Evolutionary conservation across 108 stramenopile genomes (phyloP), one percentile per base, ranked within the genome.

Genomic region (Skeletonema costatum): DNA sequence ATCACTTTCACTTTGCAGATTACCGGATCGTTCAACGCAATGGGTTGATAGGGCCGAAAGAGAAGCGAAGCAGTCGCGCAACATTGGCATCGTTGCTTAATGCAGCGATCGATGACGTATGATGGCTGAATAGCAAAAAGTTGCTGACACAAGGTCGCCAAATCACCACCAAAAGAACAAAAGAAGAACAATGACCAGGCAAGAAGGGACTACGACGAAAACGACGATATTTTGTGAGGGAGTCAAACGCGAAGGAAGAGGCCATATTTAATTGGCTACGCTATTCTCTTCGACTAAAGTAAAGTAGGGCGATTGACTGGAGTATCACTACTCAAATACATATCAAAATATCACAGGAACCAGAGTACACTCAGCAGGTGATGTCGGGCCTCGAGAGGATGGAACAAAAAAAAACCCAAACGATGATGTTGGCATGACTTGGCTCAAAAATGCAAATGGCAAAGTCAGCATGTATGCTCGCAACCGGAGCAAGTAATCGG

Each of bases 351-450:
- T n/a, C n/a, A n/a, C n/a, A n/a, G n/a, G n/a, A n/a, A n/a, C n/a
- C 44, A 46, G 16, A 46, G 3, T n/a, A n/a, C 2, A 46, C n/a
- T 46, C 14, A 46, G 16, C 14, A 46, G 16, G 16, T 46, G 0
- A 2, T n/a, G 44, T 46, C 44, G n/a, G n/a, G n/a, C n/a, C n/a
- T 16, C 44, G 4, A 46, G 17, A 25, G 29, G n/a, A 31, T 60
- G 31, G 31, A 60, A 60, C 12, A 39, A 12, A 25, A n/a, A n/a
- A n/a, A n/a, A n/a, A n/a, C n/a, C n/a, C n/a, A n/a, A n/a, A n/a
- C 14, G 60, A 60, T 25, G 60, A 60, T 60, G 21, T 60, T n/a
- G n/a, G 60, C 60, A 60, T 60, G 13, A 60, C 25, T 60, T n/a
- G 31, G 60, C 21, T 60, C 13, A 60, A 60, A 14, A 25, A n/a